phyloP scores from a whole-genome alignment of 2,329 filamentous ascomycete genomes.

The Colletotrichum sidae region DNA sequence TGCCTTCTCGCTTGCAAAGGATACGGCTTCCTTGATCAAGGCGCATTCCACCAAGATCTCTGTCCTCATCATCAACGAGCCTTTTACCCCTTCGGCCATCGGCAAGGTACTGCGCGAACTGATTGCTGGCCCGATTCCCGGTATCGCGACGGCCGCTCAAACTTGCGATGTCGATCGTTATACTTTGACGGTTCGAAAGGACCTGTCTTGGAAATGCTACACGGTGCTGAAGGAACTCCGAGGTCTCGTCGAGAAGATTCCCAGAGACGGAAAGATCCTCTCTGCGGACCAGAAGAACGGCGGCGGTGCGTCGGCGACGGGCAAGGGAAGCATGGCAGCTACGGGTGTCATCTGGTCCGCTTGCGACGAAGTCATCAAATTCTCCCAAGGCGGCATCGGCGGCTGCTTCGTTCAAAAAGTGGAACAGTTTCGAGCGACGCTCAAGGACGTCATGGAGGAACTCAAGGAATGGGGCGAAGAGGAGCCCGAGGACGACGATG shows the following conservation, averaged over 20 bases:
- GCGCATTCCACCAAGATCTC: constrained; percentile 90
- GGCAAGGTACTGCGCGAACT: constrained; percentile 77
- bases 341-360: constrained; percentile 87
- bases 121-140: constrained; percentile 78
- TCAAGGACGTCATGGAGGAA: constrained; percentile 87
- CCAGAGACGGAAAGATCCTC: constrained; percentile 66
- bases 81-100: constrained; percentile 85
- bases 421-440: constrained; percentile 77
- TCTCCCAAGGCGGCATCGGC: constrained; percentile 75
- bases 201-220: constrained; percentile 70
- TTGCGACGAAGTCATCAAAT: constrained; percentile 77
- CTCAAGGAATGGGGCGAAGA: constrained; percentile 89
- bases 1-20: constrained; percentile 75
- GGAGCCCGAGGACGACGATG: constrained; percentile 69
- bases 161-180: constrained; percentile 71
- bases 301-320: constrained; percentile 47
- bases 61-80: constrained; percentile 85
- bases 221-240: constrained; percentile 72
- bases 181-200: constrained; percentile 71
- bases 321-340: constrained; percentile 67
- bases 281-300: constrained; percentile 60
- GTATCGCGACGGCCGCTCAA: constrained; percentile 77
- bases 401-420: constrained; percentile 78
- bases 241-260: constrained; percentile 70
- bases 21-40: constrained; percentile 78